Base-by-base conservation (phyloP, 208 protist genomes). In the Crithidia bombi region DNA sequence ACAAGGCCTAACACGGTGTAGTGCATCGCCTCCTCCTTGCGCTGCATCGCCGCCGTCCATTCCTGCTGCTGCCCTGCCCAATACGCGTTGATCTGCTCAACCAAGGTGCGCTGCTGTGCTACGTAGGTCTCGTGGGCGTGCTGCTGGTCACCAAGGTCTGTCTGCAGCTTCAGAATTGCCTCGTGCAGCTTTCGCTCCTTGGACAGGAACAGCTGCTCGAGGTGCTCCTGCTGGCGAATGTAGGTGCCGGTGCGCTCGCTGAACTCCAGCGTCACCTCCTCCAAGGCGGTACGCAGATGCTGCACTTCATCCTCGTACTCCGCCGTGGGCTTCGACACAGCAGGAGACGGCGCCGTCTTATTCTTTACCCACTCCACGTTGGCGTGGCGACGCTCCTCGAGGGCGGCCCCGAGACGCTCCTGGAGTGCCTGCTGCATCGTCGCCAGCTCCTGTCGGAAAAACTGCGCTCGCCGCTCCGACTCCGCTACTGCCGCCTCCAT, bases 211-310 rank as follows among this genome's bases (percentile, higher is more conserved):
- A 86, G 72, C 21, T 66, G 69, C 50, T 80, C 63, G 9, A 78
- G 26, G 36, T 79, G 73, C 54, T 87, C 82, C 59, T 88, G 86
- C 61, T 91, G 83, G 14, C 73, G 73, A 23, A 87, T 59, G 58
- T 89, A 89, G 0, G 83, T 87, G 21, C 63, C 56, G 0, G 82
- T 87, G 33, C 86, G 82, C 57, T 84, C 75, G 41, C 72, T 81
- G 41, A 91, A 91, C 68, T 91, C 82, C n/a, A 69, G 44, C 15
- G 78, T 79, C 69, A 87, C 75, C 30, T 87, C 86, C 46, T 77
- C 76, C 55, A 91, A 66, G n/a, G 70, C 62, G 2, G 39, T 64
- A 46, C 79, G 74, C 44, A 91, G 67, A 15, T 78, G 73, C 26
- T 43, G 39, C 46, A 86, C 51, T 28, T 86, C 84, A 14, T 82